These are phyloP conservation scores for Solanum tarapatanum DNA, from an alignment of 257 asterid genomes.

Conservation along the genomic window DNA sequence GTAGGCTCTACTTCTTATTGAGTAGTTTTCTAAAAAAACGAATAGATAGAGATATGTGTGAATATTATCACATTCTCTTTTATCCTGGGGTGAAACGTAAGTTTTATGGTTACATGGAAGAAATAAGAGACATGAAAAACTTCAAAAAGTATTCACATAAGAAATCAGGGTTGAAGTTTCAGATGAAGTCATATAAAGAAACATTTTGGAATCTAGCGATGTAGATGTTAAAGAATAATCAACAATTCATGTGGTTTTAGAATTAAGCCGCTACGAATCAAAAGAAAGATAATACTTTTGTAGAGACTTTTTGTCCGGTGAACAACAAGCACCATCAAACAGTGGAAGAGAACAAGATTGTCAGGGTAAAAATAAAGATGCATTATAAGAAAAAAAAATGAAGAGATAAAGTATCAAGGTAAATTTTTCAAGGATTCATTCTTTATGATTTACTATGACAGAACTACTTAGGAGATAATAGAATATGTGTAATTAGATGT, in stretches of 20 bases:
- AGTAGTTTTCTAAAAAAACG: conserved; percentile 25
- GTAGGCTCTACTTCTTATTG: conserved; percentile 53
- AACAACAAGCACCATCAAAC: too few species aligned
- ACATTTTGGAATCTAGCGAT: too few species aligned
- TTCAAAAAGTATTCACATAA: conserved; percentile 11
- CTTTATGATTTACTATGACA: conserved; percentile 23
- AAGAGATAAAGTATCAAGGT: conserved; percentile 68
- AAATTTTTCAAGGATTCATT: conserved; percentile 37
- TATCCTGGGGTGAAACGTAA: neutral
- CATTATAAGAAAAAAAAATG: conserved; percentile 47
- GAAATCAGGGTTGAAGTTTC: neutral
- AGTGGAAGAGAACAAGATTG: neutral
- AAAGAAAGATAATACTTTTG: too few species aligned
- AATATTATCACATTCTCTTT: conserved; percentile 6
- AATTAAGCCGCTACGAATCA: too few species aligned
- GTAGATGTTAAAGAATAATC: too few species aligned
- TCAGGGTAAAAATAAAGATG: conserved; percentile 31
- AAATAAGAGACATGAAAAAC: conserved; percentile 30
- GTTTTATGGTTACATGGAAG: too few species aligned
- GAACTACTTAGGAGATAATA: conserved; percentile 35
- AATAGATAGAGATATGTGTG: conserved; percentile 44
- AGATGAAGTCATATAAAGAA: too few species aligned
- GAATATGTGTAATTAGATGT: too few species aligned
- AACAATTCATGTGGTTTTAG: too few species aligned
- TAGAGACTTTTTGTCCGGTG: too few species aligned